Conservation (phyloP, 164 flowering plant species). For the Magnolia kwangsiensis region DNA sequence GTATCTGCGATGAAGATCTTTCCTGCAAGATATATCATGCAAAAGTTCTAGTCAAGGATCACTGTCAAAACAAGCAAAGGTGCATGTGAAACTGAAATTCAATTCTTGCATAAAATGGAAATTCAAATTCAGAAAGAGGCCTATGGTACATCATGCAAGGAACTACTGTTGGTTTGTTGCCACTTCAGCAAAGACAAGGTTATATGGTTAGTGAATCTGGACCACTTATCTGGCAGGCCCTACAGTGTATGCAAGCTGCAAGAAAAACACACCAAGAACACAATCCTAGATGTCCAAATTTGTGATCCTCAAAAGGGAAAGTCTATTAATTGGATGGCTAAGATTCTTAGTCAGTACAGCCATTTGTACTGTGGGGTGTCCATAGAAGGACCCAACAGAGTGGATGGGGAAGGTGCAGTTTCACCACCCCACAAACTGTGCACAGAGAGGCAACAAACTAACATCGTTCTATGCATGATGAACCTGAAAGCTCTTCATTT, state of each 20-base stretch:
- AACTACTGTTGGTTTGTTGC: neutral
- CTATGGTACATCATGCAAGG: neutral
- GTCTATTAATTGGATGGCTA: no score
- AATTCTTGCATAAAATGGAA: neutral
- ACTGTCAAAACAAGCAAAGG: neutral
- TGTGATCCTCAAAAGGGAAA: no score
- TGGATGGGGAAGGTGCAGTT: no score
- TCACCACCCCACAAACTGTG: no score
- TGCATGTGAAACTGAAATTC: neutral
- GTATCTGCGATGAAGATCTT: conserved; percentile 78
- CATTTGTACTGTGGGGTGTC: no score
- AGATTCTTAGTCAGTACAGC: no score
- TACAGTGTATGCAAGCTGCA: neutral
- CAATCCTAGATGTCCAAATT: neutral
- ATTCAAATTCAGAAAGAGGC: neutral
- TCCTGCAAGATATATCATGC: conserved; percentile 44
- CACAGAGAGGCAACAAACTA: no score
- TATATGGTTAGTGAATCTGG: neutral
- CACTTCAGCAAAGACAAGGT: neutral
- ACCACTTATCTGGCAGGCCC: neutral
- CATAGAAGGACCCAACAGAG: no score
- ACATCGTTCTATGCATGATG: no score
- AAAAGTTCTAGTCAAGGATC: neutral
- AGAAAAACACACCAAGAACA: neutral
- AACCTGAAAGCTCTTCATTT: no score